Percentiles rank a stretch among this genome's conserved stretches.
Conservation (phyloP, 2,329 filamentous ascomycete species). For the Amauroascus verrucosus region DNA sequence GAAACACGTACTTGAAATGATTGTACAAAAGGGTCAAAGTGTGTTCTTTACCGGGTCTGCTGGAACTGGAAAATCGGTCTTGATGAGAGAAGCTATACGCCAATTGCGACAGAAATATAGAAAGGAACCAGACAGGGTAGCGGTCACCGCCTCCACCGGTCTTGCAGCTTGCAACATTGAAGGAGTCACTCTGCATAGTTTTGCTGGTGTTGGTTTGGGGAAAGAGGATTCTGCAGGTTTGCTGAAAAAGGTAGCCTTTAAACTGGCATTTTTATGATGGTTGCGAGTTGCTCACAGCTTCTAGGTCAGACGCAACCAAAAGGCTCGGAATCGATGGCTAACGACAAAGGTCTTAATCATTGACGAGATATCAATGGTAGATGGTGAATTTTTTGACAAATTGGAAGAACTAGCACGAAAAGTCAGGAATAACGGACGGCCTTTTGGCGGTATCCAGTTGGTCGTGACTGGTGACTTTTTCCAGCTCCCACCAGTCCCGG, state of each 20-base stretch:
- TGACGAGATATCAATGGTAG: constrained; percentile 97
- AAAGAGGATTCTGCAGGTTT: constrained; percentile 74
- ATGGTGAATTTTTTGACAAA: constrained; percentile 94
- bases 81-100: constrained; percentile 83
- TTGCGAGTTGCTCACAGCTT: neutral
- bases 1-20: constrained; percentile 68
- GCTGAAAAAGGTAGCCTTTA: constrained; percentile 56
- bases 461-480: constrained; percentile 97
- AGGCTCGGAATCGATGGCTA: constrained; percentile 81
- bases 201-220: constrained; percentile 86
- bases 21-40: constrained; percentile 69
- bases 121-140: constrained; percentile 70
- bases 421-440: constrained; percentile 79
- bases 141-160: constrained; percentile 90
- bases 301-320: constrained; percentile 68
- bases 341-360: constrained; percentile 78
- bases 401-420: constrained; percentile 75
- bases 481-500: constrained; percentile 87
- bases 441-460: constrained; percentile 92
- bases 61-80: constrained; percentile 89
- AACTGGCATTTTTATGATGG: neutral
- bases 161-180: constrained; percentile 94
- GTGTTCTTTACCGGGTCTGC: constrained; percentile 98
- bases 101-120: constrained; percentile 66
- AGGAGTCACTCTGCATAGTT: constrained; percentile 90